Percentiles rank a stretch among this genome's conserved stretches.
Evolutionary conservation across 257 asterid species (phyloP).

Genomic region (Eustoma russellianum): DNA sequence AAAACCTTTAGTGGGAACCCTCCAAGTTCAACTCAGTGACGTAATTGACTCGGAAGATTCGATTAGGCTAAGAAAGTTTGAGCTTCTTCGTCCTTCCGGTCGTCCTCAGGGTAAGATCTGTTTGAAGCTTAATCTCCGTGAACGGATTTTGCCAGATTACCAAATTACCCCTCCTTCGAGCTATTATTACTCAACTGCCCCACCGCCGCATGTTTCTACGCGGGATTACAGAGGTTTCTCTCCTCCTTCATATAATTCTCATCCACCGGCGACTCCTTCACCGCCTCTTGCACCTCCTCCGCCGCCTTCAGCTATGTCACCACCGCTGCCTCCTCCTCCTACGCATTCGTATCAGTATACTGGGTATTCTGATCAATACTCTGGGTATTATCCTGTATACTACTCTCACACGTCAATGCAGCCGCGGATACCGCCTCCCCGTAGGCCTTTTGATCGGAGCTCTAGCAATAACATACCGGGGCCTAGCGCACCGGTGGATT

Average conservation of each 20-base stretch:
- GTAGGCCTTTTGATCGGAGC: conserved; percentile 49
- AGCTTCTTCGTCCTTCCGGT: conserved; percentile 77
- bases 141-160: conserved; percentile 46
- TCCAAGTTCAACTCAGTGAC: conserved; percentile 48
- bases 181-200: conserved; percentile 47
- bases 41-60: conserved; percentile 27
- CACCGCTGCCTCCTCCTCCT: conserved; percentile 32
- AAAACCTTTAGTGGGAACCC: conserved; percentile 68
- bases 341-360: conserved; percentile 28
- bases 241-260: conserved; percentile 28
- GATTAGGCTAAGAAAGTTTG: conserved; percentile 24
- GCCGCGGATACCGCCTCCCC: conserved; percentile 31
- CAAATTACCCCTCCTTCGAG: conserved; percentile 54
- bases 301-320: conserved; percentile 16
- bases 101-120: conserved; percentile 88
- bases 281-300: conserved; percentile 14
- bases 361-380: conserved; percentile 40
- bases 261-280: conserved; percentile 32
- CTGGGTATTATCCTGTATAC: conserved; percentile 50
- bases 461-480: conserved; percentile 48
- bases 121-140: conserved; percentile 43
- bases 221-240: conserved; percentile 42
- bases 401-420: conserved; percentile 33
- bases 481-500: conserved; percentile 84
- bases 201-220: conserved; percentile 25